phyloP scores from a whole-genome alignment of 768 basidiomycete species.

The Hemileccinum rubropunctum region DNA sequence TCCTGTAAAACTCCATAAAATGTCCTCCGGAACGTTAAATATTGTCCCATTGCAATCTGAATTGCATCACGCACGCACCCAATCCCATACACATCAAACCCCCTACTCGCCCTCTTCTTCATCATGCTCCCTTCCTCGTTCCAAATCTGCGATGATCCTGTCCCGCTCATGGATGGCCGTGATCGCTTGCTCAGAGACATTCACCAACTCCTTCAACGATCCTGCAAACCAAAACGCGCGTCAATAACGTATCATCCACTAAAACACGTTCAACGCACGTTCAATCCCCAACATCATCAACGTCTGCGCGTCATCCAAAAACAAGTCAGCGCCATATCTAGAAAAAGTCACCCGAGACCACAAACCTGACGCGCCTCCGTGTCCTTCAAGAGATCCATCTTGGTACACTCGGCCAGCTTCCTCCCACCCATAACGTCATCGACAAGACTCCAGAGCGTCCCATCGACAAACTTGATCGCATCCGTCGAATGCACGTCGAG shows the following conservation, averaged over 20 bases:
- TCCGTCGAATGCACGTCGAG: conserved; percentile 6
- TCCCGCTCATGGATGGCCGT: conserved; percentile 32
- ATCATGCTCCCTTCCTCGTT: conserved; percentile 8
- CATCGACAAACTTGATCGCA: conserved; percentile 5
- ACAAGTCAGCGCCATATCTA: neutral
- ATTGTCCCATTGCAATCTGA: neutral
- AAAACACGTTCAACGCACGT: conserved; percentile 31
- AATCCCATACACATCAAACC: neutral
- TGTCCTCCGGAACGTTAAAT: neutral
- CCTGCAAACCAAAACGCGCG: conserved; percentile 18
- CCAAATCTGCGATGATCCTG: conserved; percentile 10
- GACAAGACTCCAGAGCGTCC: conserved; percentile 33
- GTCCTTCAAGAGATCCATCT: conserved; percentile 43
- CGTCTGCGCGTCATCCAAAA: conserved; percentile 26
- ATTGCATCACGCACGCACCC: neutral
- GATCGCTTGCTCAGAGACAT: conserved; percentile 34
- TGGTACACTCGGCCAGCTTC: conserved; percentile 31
- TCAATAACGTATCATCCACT: neutral
- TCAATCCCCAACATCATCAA: conserved; percentile 46
- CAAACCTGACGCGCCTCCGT: conserved; percentile 41
- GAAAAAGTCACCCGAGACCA: neutral
- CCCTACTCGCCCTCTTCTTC: neutral
- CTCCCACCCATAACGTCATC: conserved; percentile 39
- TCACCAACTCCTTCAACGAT: conserved; percentile 32
- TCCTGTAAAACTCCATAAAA: neutral